Evolutionary conservation across 2,329 filamentous ascomycete species (phyloP).

Genomic region (Apiospora sp.): DNA sequence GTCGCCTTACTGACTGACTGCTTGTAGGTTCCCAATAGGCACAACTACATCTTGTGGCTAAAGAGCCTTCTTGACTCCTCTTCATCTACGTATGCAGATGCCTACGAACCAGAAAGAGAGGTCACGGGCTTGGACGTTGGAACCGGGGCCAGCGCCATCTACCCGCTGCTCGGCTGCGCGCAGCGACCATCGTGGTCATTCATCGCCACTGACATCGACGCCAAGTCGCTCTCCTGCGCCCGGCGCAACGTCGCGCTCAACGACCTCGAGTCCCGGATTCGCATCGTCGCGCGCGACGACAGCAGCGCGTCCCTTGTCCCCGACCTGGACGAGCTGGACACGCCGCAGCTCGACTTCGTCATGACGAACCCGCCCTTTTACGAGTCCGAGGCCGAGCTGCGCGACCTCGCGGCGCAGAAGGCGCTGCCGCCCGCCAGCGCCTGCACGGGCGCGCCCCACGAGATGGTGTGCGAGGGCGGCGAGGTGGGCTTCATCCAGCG

Average conservation of each 20-base stretch:
- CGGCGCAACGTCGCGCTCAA: slow-evolving; percentile 73
- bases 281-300: slow-evolving; percentile 62
- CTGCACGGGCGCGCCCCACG: slow-evolving; percentile 77
- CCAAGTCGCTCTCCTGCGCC: slow-evolving; percentile 72
- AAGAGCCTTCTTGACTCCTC: slow-evolving; percentile 81
- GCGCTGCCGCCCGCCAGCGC: slow-evolving; percentile 72
- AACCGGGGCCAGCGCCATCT: slow-evolving; percentile 90
- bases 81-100: slow-evolving; percentile 53
- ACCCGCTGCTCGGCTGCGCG: slow-evolving; percentile 80
- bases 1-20: slow-evolving; percentile 9
- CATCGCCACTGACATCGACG: slow-evolving; percentile 81
- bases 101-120: slow-evolving; percentile 52
- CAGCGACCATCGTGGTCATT: slow-evolving; percentile 76
- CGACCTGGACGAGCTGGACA: slow-evolving; percentile 51
- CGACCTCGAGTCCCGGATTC: slow-evolving; percentile 67
- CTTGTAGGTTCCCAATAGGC: slow-evolving; percentile 67
- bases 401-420: slow-evolving; percentile 71
- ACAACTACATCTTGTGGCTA: slow-evolving; percentile 92
- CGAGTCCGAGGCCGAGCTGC: slow-evolving; percentile 73
- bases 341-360: slow-evolving; percentile 75
- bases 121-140: slow-evolving; percentile 84
- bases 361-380: slow-evolving; percentile 99
- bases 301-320: slow-evolving; percentile 66
- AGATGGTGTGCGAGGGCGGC: slow-evolving; percentile 87
- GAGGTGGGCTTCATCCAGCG: slow-evolving; percentile 77